Percentiles rank a stretch among this genome's conserved stretches.
phyloP scores from a whole-genome alignment of 768 basidiomycete genomes.

The Hericium erinaceus region DNA sequence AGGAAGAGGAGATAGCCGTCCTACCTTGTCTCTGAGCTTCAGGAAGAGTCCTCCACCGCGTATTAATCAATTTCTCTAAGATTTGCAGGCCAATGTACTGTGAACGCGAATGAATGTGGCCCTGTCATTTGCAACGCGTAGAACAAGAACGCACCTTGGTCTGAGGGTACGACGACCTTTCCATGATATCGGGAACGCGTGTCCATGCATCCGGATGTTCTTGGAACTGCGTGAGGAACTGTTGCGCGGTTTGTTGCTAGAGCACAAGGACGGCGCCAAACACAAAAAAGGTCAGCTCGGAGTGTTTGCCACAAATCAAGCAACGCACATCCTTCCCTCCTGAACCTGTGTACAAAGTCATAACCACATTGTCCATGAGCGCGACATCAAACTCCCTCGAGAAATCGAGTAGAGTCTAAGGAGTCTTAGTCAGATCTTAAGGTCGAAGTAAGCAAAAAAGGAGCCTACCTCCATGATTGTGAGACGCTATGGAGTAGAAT shows the following conservation, averaged over 20 bases:
- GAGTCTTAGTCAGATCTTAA: conserved; percentile 6
- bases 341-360: conserved; percentile 79
- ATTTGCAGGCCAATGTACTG: conserved; percentile 97
- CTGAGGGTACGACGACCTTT: conserved; percentile 76
- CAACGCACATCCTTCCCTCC: conserved; percentile 64
- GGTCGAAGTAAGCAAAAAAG: neutral
- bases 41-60: conserved; percentile 93
- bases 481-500: neutral
- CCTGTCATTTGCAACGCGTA: neutral
- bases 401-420: conserved; percentile 85
- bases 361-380: conserved; percentile 89
- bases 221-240: conserved; percentile 90
- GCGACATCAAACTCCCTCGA: conserved; percentile 87
- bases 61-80: conserved; percentile 88
- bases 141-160: conserved; percentile 49
- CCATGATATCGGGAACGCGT: conserved; percentile 88
- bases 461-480: conserved; percentile 7
- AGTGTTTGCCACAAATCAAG: conserved; percentile 5
- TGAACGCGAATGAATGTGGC: neutral
- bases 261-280: conserved; percentile 1
- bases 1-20: neutral
- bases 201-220: conserved; percentile 97
- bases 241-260: conserved; percentile 93
- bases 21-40: conserved; percentile 87
- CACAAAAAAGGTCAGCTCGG: neutral